Percentiles rank a stretch among this genome's conserved stretches.
phyloP scores from a whole-genome alignment of 495 filamentous ascomycete species.

The Talaromyces nanjingensis region DNA sequence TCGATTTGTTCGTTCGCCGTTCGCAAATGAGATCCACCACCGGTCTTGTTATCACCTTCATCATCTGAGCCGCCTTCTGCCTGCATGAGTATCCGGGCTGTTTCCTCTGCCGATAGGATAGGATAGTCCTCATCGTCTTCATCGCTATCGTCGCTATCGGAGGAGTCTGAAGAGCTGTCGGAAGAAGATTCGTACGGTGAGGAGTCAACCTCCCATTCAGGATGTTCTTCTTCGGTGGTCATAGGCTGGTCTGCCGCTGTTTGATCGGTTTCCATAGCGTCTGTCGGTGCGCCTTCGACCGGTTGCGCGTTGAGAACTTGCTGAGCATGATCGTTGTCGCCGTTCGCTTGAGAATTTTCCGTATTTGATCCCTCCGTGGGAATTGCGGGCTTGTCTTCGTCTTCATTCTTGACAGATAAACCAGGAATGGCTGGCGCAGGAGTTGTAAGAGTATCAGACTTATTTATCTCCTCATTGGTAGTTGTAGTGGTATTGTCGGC shows the following conservation, averaged over 20 bases:
- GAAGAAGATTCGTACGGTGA: conserved; percentile 53
- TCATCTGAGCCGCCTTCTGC: conserved; percentile 66
- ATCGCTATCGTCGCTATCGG: conserved; percentile 51
- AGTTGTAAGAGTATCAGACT: conserved; percentile 9
- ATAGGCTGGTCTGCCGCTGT: conserved; percentile 13
- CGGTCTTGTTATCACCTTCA: conserved; percentile 48
- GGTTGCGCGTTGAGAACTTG: not conserved
- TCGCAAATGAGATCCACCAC: conserved; percentile 40
- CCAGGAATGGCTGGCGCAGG: conserved; percentile 30
- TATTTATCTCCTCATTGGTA: conserved; percentile 10
- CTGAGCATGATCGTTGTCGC: not conserved
- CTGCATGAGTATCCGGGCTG: conserved; percentile 73
- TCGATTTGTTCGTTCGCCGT: conserved; percentile 71
- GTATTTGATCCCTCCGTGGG: not conserved
- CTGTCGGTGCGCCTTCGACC: not conserved
- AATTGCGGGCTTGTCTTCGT: conserved; percentile 4
- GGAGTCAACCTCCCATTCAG: conserved; percentile 67
- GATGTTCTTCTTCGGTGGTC: conserved; percentile 47
- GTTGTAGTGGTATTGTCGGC: not conserved
- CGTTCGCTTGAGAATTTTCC: not conserved
- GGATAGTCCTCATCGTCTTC: conserved; percentile 67
- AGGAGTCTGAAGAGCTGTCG: conserved; percentile 33
- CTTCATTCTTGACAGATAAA: conserved; percentile 29
- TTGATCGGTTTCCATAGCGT: conserved; percentile 32
- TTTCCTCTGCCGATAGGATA: conserved; percentile 68